phyloP scores from a whole-genome alignment of 345 rosid species.

The Aegle marmelos region DNA sequence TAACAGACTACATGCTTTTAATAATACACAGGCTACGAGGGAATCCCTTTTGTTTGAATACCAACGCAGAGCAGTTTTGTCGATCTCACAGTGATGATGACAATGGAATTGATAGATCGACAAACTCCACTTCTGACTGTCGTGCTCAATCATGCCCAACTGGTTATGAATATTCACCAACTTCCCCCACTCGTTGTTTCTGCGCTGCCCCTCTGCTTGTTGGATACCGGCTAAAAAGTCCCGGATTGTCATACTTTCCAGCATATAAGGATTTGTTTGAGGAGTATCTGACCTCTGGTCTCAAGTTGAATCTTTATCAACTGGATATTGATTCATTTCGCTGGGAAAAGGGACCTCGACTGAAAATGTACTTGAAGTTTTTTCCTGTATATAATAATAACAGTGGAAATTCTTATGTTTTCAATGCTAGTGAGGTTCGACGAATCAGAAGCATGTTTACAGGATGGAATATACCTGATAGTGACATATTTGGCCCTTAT shows the following conservation, averaged over 20 bases:
- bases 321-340: conserved; percentile 40
- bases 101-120: conserved; percentile 13
- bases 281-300: conserved; percentile 56
- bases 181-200: conserved; percentile 47
- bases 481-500: conserved; percentile 81
- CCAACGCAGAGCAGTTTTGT: conserved; percentile 43
- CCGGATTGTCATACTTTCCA: conserved; percentile 64
- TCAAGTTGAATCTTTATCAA: conserved; percentile 47
- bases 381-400: conserved; percentile 50
- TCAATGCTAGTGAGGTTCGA: conserved; percentile 60
- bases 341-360: conserved; percentile 83
- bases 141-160: conserved; percentile 47
- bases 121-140: conserved; percentile 39
- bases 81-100: conserved; percentile 29
- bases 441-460: conserved; percentile 65
- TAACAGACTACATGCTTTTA: conserved; percentile 3
- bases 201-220: conserved; percentile 80
- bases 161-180: conserved; percentile 52
- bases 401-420: conserved; percentile 31
- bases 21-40: conserved; percentile 78
- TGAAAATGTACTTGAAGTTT: conserved; percentile 66
- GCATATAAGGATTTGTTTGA: conserved; percentile 46
- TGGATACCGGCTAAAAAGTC: conserved; percentile 91
- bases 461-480: conserved; percentile 67
- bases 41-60: conserved; percentile 61